Evolutionary conservation across 352 stramenopile genomes (phyloP).

Genomic region (Thalassiosira livingstoniorum): DNA sequence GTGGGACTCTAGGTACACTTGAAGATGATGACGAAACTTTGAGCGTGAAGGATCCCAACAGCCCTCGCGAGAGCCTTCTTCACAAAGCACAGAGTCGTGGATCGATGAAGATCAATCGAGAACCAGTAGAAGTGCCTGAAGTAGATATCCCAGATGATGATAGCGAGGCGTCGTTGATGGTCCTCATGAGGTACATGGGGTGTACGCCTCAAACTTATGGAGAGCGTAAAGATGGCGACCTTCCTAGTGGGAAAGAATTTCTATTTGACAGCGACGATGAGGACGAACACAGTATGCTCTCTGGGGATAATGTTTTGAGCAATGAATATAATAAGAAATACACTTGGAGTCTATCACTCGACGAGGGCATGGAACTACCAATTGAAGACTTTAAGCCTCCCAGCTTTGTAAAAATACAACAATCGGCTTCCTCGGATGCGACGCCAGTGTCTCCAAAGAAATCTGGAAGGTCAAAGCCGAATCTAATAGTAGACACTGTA

Average conservation of each 20-base stretch:
- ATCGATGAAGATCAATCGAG: not conserved
- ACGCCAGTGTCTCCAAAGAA: not conserved
- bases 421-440: not conserved
- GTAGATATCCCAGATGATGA: slow-evolving; percentile 59
- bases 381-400: slow-evolving; percentile 22
- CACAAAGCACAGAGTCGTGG: slow-evolving; percentile 21
- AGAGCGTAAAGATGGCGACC: not conserved
- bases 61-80: not conserved
- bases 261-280: slow-evolving; percentile 42
- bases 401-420: slow-evolving; percentile 9
- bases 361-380: slow-evolving; percentile 17
- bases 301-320: slow-evolving; percentile 9
- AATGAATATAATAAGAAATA: not conserved
- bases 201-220: slow-evolving; percentile 47
- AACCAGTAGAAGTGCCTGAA: too few relatives aligned
- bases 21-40: slow-evolving; percentile 3
- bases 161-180: slow-evolving; percentile 55
- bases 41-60: not conserved
- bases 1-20: not conserved
- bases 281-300: slow-evolving; percentile 30
- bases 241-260: slow-evolving; percentile 35
- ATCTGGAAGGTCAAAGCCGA: not conserved
- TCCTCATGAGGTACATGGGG: slow-evolving; percentile 64
- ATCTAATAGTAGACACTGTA: slow-evolving; percentile 10
- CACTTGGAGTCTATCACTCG: not conserved